phyloP scores from a whole-genome alignment of 2,329 filamentous ascomycete species.

The Alternaria metachromatica region DNA sequence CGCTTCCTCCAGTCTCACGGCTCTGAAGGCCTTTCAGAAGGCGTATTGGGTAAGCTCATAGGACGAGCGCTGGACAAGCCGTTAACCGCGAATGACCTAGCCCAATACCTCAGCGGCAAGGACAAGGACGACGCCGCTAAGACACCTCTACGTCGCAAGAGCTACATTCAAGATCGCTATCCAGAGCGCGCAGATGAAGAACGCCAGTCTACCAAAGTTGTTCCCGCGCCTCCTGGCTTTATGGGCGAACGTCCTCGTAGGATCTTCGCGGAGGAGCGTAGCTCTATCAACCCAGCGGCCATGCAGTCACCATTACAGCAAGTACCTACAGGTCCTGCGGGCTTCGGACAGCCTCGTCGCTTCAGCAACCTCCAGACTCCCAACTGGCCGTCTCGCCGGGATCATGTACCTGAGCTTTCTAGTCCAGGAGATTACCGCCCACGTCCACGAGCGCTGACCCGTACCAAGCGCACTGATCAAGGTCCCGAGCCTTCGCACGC shows the following conservation, averaged over 20 bases:
- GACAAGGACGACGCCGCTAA: not conserved
- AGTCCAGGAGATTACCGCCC: not conserved
- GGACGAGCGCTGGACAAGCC: slow-evolving; percentile 25
- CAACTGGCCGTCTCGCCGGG: not conserved
- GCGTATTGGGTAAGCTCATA: slow-evolving; percentile 29
- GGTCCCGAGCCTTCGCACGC: slow-evolving; percentile 38
- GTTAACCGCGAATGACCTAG: slow-evolving; percentile 29
- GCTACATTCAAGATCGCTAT: not conserved
- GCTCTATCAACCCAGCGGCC: not conserved
- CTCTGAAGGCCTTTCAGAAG: slow-evolving; percentile 3
- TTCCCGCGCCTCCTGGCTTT: slow-evolving; percentile 20
- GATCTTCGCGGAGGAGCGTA: slow-evolving; percentile 8
- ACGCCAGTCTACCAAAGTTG: slow-evolving; percentile 4
- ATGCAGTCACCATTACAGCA: not conserved
- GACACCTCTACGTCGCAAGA: not conserved
- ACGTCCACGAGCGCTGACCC: slow-evolving; percentile 15
- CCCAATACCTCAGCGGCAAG: slow-evolving; percentile 16
- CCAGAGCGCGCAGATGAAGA: not conserved
- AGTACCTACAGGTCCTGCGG: not conserved
- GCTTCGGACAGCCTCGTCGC: not conserved
- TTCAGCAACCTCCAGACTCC: slow-evolving; percentile 5
- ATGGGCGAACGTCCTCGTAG: slow-evolving; percentile 4
- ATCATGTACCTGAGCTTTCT: slow-evolving; percentile 7
- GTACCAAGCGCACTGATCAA: slow-evolving; percentile 35
- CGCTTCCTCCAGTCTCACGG: slow-evolving; percentile 3